Conservation (phyloP, 2,329 filamentous ascomycete species). For the Aspergillus awamori region DNA sequence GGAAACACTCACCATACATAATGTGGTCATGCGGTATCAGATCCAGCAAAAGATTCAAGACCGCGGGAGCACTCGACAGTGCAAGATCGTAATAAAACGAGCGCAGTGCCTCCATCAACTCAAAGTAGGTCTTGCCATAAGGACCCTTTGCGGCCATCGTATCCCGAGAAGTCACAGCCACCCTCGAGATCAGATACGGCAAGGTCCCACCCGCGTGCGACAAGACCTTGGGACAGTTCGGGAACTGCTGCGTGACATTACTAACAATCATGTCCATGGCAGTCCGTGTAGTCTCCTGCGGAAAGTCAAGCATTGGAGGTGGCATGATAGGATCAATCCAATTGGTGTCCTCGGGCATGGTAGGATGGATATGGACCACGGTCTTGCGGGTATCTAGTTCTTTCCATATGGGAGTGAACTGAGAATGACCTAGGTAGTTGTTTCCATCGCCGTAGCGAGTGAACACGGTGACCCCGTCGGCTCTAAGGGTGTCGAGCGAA, state of each 20-base stretch:
- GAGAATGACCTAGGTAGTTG: constrained; percentile 51
- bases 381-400: constrained; percentile 45
- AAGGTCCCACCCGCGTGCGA: constrained; percentile 53
- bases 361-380: constrained; percentile 53
- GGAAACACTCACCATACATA: constrained; percentile 1
- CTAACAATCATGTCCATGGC: constrained; percentile 48
- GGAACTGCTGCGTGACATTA: constrained; percentile 34
- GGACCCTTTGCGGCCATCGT: constrained; percentile 2
- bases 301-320: constrained; percentile 48
- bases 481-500: constrained; percentile 14
- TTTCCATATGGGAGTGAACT: constrained; percentile 46
- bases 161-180: constrained; percentile 22
- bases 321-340: constrained; percentile 39
- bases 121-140: constrained; percentile 17
- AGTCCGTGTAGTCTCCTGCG: constrained; percentile 50
- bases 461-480: constrained; percentile 53
- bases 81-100: constrained; percentile 36
- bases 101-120: constrained; percentile 20
- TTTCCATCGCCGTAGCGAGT: constrained; percentile 53
- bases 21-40: constrained; percentile 6
- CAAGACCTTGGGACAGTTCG: constrained; percentile 51
- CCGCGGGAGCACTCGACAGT: constrained; percentile 15
- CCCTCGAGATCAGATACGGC: constrained; percentile 44
- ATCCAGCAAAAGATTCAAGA: constrained; percentile 2
- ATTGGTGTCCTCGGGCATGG: constrained; percentile 34